A percentile compares a stretch with the other conserved stretches of the same genome.
These are phyloP conservation scores for Cryphonectria nitschkei DNA, from an alignment of 2,329 filamentous ascomycete species.

Conservation along the genomic window DNA sequence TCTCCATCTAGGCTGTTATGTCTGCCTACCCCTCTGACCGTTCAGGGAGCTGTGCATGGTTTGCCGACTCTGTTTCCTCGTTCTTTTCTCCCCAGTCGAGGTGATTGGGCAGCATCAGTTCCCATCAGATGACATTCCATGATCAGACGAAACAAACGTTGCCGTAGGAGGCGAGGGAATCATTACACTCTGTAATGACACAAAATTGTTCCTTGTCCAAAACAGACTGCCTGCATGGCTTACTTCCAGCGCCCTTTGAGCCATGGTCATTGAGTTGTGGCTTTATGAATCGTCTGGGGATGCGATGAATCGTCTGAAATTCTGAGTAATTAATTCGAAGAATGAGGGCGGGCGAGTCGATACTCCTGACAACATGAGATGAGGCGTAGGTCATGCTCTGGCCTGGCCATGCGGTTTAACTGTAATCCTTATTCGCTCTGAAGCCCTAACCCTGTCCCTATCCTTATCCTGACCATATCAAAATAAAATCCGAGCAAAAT, in stretches of 20 bases:
- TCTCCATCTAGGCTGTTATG: background rate
- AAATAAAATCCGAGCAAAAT: too few relatives aligned
- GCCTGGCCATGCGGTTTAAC: too few relatives aligned
- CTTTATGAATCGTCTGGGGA: background rate
- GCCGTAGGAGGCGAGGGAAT: background rate
- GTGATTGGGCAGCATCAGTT: background rate
- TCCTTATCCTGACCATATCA: too few relatives aligned
- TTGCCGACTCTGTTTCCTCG: too few relatives aligned
- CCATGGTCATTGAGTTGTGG: background rate
- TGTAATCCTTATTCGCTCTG: too few relatives aligned
- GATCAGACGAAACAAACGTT: background rate
- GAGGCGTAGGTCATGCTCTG: background rate
- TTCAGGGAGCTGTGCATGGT: background rate
- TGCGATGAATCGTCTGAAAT: background rate
- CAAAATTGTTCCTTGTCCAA: too few relatives aligned
- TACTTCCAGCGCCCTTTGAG: background rate
- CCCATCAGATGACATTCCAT: background rate
- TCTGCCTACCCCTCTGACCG: background rate
- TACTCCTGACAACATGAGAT: background rate
- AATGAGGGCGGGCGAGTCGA: background rate
- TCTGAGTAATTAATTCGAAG: too few relatives aligned
- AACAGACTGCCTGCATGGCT: too few relatives aligned
- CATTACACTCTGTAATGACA: too few relatives aligned
- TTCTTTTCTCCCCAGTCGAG: too few relatives aligned
- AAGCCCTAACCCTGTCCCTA: too few relatives aligned